phyloP scores from a whole-genome alignment of 768 basidiomycete species.

The Mycena leptocephala region DNA sequence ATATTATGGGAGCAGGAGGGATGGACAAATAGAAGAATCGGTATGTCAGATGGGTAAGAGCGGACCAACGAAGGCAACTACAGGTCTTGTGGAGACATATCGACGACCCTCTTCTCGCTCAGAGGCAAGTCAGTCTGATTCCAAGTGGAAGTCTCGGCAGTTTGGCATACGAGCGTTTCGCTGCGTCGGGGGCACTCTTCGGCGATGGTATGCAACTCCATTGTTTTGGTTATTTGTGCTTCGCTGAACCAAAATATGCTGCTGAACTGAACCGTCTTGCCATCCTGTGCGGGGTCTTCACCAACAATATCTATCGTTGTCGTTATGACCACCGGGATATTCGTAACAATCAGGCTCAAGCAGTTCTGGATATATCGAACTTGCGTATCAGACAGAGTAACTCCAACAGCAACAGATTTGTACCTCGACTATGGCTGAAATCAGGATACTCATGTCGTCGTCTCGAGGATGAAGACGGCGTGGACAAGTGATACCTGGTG shows the following conservation, averaged over 20 bases:
- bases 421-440: constrained; percentile 62
- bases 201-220: no score
- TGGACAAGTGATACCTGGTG: constrained; percentile 60
- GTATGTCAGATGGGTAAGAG: no score
- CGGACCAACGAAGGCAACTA: no score
- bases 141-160: no score
- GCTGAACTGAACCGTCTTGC: background rate
- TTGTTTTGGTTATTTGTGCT: background rate
- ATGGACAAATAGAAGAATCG: no score
- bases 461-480: constrained; percentile 55
- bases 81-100: no score
- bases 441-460: constrained; percentile 45
- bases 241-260: background rate
- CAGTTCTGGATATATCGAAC: constrained; percentile 48
- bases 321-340: constrained; percentile 55
- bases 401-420: background rate
- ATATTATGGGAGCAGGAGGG: no score
- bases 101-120: no score
- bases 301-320: background rate
- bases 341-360: constrained; percentile 56
- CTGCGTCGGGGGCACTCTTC: no score
- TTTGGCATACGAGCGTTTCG: no score
- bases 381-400: no score
- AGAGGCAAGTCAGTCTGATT: no score
- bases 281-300: background rate